phyloP scores from a whole-genome alignment of 768 basidiomycete genomes.

The Phlebiopsis flavidoalba region DNA sequence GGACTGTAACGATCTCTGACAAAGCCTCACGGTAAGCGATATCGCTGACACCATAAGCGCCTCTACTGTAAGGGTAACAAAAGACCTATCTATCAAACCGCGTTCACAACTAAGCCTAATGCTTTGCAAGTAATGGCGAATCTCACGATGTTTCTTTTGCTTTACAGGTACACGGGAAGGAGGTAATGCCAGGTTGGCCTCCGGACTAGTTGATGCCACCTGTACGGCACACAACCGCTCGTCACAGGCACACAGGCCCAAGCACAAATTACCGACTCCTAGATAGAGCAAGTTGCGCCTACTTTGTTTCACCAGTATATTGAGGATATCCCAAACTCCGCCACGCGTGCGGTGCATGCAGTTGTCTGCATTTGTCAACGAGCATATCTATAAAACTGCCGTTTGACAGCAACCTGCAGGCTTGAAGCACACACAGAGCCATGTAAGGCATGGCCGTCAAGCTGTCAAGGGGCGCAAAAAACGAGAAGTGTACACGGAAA shows the following conservation, averaged over 20 bases:
- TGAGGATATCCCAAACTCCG: constrained; percentile 51
- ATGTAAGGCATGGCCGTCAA: constrained; percentile 44
- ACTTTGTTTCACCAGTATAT: constrained; percentile 80
- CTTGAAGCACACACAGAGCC: constrained; percentile 73
- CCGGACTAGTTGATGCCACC: constrained; percentile 44
- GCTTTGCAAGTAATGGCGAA: not conserved
- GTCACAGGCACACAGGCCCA: constrained; percentile 64
- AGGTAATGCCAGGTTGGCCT: constrained; percentile 75
- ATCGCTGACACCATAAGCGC: constrained; percentile 76
- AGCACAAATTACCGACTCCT: constrained; percentile 81
- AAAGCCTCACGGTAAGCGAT: too few species aligned
- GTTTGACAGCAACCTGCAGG: constrained; percentile 29
- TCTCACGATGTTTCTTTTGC: not conserved
- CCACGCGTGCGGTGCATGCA: constrained; percentile 37
- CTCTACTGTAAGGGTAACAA: too few species aligned
- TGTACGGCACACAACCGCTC: constrained; percentile 83
- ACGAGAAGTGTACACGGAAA: constrained; percentile 27
- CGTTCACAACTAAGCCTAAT: constrained; percentile 40
- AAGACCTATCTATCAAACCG: constrained; percentile 96
- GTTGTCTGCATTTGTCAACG: not conserved
- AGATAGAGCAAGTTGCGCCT: constrained; percentile 79
- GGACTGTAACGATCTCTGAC: too few species aligned
- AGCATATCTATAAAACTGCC: not conserved
- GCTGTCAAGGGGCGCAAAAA: constrained; percentile 25
- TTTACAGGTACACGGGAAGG: constrained; percentile 73